Base-by-base conservation (phyloP, 1,284 basidiomycete genomes). In the Tylopilus sp. region DNA sequence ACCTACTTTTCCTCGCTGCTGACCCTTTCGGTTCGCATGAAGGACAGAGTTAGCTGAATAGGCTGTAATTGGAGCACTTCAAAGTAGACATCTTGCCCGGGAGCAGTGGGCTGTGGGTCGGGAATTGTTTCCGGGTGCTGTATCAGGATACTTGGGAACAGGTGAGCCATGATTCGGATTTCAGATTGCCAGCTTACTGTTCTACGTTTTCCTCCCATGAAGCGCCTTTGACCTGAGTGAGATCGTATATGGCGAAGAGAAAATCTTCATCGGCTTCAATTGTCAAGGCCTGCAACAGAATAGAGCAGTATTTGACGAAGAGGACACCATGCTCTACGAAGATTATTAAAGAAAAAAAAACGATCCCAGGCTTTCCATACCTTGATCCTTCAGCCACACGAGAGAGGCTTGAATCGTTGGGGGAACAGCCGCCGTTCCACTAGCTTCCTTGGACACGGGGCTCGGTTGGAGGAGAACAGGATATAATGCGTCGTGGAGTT, bases 231-330 rank as follows among this genome's bases (percentile, higher is more conserved):
- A 97, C 85, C 63, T 95, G 93, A 2, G 85, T 84, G 54, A 99
- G 83, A 62, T 99, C 94, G 64, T 94, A 87, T 24, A 99, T 71
- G 0, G 94, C 85, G 62, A 94, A 97, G 46, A 99, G 68, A 59
- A 99, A 88, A 71, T 99, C 96, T 70, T 99, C 97, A 67, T 99
- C 96, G 29, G 92, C 80, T 68, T 99, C 94, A 29, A 99, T 82
- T 0, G 94, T 96, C 70, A 99, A 78, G 14, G 95, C 92, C 65
- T 99, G 96, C 21, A 99, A 73, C 24, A 99, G 72, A 40, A 99
- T 81, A 2, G 94, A 95, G 44, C 92, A 96, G 64, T 99, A 99
- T 73, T 99, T 99, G 73, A 99, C 79, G 68, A 97, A 99, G 35
- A 90, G 73, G 15, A 99, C 96, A 17, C 96, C 96, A 60, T 99